A percentile compares a stretch with the other conserved stretches of the same genome.
Evolutionary conservation across 306 rosid genomes (phyloP).

Genomic region (Boehmeria nivea): DNA sequence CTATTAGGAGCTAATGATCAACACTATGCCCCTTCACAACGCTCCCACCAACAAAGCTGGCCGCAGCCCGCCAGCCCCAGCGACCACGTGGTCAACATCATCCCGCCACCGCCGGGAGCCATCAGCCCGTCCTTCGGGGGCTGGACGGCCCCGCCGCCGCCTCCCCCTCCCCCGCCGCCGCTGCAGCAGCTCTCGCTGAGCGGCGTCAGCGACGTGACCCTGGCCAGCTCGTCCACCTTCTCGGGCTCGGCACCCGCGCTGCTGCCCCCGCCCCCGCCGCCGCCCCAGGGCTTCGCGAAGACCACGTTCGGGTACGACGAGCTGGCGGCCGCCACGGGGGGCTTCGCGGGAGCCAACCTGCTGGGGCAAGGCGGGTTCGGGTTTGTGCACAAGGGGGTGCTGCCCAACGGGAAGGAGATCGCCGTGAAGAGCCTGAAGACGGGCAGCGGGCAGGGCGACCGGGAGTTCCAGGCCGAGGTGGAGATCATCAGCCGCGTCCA

Average conservation of each 20-base stretch:
- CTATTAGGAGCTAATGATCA: not conserved
- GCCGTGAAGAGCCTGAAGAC: slow-evolving; percentile 75
- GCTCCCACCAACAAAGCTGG: slow-evolving; percentile 13
- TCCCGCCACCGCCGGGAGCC: slow-evolving; percentile 10
- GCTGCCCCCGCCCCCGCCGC: slow-evolving; percentile 73
- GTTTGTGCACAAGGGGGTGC: slow-evolving; percentile 69
- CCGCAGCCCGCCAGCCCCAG: slow-evolving; percentile 2
- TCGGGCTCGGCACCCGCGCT: slow-evolving; percentile 51
- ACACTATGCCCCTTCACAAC: not conserved
- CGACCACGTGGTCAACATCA: slow-evolving; percentile 29
- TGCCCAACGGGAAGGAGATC: slow-evolving; percentile 86
- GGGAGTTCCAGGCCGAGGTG: slow-evolving; percentile 73
- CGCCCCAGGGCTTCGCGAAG: slow-evolving; percentile 68
- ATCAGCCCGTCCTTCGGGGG: not conserved
- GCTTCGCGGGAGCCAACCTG: slow-evolving; percentile 42
- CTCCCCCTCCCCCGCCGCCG: slow-evolving; percentile 10
- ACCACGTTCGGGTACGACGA: slow-evolving; percentile 63
- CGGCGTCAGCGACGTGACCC: slow-evolving; percentile 37
- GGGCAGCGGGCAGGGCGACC: slow-evolving; percentile 60
- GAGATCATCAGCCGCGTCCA: slow-evolving; percentile 88
- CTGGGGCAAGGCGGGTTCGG: slow-evolving; percentile 88
- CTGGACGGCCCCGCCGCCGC: slow-evolving; percentile 25
- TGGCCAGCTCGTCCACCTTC: slow-evolving; percentile 33
- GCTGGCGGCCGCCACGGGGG: slow-evolving; percentile 53
- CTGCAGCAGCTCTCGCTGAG: not conserved